Evolutionary conservation across 1,284 basidiomycete species (phyloP).

Genomic region (Thecaphora thlaspeos): DNA sequence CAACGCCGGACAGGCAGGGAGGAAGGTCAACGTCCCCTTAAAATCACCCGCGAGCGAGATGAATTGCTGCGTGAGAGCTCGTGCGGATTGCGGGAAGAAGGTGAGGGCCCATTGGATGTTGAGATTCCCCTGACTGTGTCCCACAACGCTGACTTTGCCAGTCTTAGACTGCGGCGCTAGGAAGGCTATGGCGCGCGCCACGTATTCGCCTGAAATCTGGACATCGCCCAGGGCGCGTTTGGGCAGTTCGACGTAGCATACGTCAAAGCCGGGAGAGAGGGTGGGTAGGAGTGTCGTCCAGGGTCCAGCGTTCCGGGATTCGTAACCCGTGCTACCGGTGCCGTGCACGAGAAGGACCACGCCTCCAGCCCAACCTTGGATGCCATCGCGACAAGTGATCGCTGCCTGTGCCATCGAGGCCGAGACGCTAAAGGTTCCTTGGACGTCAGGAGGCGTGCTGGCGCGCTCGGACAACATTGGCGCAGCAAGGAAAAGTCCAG

Average conservation of each 20-base stretch:
- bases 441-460: background rate
- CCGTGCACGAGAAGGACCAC: slow-evolving; percentile 56
- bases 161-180: slow-evolving; percentile 47
- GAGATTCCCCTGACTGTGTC: slow-evolving; percentile 54
- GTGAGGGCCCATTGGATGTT: slow-evolving; percentile 55
- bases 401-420: background rate
- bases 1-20: too few relatives aligned
- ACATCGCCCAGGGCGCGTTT: slow-evolving; percentile 42
- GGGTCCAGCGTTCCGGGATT: slow-evolving; percentile 34
- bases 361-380: slow-evolving; percentile 18
- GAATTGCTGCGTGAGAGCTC: slow-evolving; percentile 19
- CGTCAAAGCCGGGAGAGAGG: slow-evolving; percentile 49
- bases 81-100: slow-evolving; percentile 8
- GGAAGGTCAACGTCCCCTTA: too few relatives aligned
- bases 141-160: slow-evolving; percentile 51
- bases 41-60: slow-evolving; percentile 53
- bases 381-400: slow-evolving; percentile 11
- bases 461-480: too few relatives aligned
- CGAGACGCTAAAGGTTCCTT: slow-evolving; percentile 5
- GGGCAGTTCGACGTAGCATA: slow-evolving; percentile 56
- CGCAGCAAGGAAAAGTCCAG: too few relatives aligned
- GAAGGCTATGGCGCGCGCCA: slow-evolving; percentile 49
- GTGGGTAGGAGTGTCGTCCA: slow-evolving; percentile 29
- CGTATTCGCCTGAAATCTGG: slow-evolving; percentile 54
- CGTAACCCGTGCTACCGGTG: slow-evolving; percentile 41